A percentile compares a stretch with the other conserved stretches of the same genome.
phyloP scores from a whole-genome alignment of 805 yeast genomes.

The Myxozyma geophila region DNA sequence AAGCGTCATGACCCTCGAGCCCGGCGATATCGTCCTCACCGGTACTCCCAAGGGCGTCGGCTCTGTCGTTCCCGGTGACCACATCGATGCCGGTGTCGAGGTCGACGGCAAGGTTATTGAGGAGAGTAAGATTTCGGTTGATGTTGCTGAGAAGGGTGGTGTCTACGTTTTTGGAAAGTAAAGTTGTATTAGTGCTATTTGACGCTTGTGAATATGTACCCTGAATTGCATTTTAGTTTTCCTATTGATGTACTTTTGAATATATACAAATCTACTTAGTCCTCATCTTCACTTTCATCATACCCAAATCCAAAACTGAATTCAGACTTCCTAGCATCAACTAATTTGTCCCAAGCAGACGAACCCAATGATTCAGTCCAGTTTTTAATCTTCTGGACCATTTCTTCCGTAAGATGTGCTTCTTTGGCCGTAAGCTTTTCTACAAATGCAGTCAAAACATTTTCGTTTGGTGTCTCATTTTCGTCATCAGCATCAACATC shows the following conservation, averaged over 20 bases:
- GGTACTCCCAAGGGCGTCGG: slow-evolving; percentile 99
- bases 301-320: slow-evolving; percentile 47
- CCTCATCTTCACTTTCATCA: slow-evolving; percentile 30
- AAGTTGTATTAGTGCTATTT: not conserved
- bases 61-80: slow-evolving; percentile 75
- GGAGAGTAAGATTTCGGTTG: slow-evolving; percentile 54
- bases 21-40: slow-evolving; percentile 89
- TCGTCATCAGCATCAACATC: slow-evolving; percentile 37
- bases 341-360: slow-evolving; percentile 56
- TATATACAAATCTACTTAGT: not conserved
- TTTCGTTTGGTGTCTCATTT: slow-evolving; percentile 43
- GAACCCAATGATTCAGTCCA: slow-evolving; percentile 44
- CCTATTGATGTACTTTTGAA: not conserved
- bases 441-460: slow-evolving; percentile 48
- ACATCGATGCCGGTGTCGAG: slow-evolving; percentile 63
- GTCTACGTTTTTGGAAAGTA: slow-evolving; percentile 54
- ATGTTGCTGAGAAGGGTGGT: slow-evolving; percentile 62
- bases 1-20: slow-evolving; percentile 84
- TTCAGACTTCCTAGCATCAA: slow-evolving; percentile 42
- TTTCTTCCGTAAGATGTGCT: slow-evolving; percentile 39
- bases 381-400: slow-evolving; percentile 35
- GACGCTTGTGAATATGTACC: not conserved
- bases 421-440: slow-evolving; percentile 40
- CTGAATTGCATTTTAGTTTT: too few relatives aligned
- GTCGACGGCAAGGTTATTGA: slow-evolving; percentile 62